phyloP scores from a whole-genome alignment of 345 rosid genomes.

The Boechera retrofracta region DNA sequence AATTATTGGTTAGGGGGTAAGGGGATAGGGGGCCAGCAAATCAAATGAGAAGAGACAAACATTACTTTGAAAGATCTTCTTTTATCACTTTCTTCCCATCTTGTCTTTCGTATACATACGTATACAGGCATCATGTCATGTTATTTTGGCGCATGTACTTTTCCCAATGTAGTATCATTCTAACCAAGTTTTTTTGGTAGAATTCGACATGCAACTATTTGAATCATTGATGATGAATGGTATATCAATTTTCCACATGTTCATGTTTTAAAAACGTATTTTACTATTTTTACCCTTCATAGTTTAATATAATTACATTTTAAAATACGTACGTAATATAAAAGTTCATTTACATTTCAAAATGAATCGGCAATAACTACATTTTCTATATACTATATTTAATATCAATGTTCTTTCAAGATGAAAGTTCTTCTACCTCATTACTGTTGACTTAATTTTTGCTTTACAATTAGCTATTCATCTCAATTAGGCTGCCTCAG shows the following conservation, averaged over 20 bases:
- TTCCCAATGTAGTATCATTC: background rate
- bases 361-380: no score
- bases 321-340: no score
- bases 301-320: no score
- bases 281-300: no score
- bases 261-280: background rate
- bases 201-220: background rate
- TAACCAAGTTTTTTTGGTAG: background rate
- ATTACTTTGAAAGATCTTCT: slow-evolving; percentile 38
- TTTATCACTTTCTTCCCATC: slow-evolving; percentile 24
- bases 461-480: background rate
- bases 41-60: slow-evolving; percentile 40
- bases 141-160: background rate
- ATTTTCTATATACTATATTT: no score
- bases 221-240: background rate
- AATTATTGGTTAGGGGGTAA: slow-evolving; percentile 27
- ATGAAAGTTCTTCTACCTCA: no score
- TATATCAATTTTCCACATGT: background rate
- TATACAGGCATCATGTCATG: slow-evolving; percentile 29
- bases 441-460: no score
- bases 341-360: no score
- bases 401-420: no score
- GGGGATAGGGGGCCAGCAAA: slow-evolving; percentile 21
- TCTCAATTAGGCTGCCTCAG: background rate
- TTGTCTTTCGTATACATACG: slow-evolving; percentile 26